Conservation (phyloP, 495 filamentous ascomycete genomes). For the Sordaria brevicollis region DNA sequence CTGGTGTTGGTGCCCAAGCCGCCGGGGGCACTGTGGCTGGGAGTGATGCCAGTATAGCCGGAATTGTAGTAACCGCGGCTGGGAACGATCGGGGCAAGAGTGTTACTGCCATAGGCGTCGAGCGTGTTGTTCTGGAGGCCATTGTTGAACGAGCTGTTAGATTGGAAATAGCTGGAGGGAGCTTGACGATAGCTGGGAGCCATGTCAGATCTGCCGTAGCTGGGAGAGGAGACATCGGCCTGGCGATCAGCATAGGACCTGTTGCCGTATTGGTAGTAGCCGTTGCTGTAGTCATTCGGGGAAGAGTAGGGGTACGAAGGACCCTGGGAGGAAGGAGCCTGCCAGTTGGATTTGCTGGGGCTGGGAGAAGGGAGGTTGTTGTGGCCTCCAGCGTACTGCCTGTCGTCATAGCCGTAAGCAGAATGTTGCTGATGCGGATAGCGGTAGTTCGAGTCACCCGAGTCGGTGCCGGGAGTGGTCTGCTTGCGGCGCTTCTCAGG, state of each 20-base stretch:
- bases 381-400: background rate
- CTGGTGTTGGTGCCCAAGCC: background rate
- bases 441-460: background rate
- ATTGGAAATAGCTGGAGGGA: background rate
- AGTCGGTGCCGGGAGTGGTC: background rate
- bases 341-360: background rate
- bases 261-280: background rate
- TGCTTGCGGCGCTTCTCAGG: background rate
- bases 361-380: slow-evolving; percentile 1
- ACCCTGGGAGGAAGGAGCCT: background rate
- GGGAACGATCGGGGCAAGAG: background rate
- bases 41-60: background rate
- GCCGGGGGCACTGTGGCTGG: background rate
- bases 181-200: background rate
- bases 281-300: background rate
- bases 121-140: background rate
- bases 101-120: background rate
- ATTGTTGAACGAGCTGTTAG: background rate
- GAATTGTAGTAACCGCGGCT: background rate
- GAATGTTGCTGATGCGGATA: background rate
- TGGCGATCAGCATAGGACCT: background rate
- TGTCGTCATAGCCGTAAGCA: background rate
- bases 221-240: background rate
- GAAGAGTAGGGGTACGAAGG: background rate
- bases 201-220: background rate